Conservation (phyloP, 176 grass and related monocot genomes). For the Phyllostachys edulis region DNA sequence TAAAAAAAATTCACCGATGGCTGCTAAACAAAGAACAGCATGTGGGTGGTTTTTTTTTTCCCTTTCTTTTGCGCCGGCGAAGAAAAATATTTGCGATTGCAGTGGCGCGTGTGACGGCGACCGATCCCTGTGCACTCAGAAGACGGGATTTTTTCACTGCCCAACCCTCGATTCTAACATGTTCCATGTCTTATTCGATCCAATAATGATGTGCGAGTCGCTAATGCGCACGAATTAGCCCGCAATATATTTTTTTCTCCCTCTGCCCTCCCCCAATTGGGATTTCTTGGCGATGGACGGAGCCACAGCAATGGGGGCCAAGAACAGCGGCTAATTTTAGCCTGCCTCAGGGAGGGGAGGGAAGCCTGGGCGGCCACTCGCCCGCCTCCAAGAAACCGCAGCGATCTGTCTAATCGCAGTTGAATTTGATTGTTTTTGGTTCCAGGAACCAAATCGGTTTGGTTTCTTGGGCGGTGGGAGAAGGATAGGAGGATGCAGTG, state of each 20-base stretch:
- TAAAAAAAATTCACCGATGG: not conserved
- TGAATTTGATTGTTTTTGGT: too few relatives aligned
- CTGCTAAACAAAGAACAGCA: not conserved
- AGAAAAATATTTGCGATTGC: not conserved
- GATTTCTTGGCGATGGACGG: conserved; percentile 29
- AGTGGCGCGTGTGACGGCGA: not conserved
- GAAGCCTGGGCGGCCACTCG: conserved; percentile 36
- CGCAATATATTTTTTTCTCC: conserved; percentile 1
- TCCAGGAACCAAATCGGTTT: too few relatives aligned
- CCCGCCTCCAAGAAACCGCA: conserved; percentile 22
- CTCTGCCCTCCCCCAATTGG: not conserved
- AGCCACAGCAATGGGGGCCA: conserved; percentile 46
- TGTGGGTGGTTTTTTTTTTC: not conserved
- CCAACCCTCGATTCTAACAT: not conserved
- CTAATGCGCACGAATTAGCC: conserved; percentile 28
- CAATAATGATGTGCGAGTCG: conserved; percentile 9
- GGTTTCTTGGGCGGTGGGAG: not conserved
- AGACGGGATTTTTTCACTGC: not conserved
- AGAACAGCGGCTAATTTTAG: conserved; percentile 48
- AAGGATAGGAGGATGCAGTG: conserved; percentile 40
- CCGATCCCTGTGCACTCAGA: not conserved
- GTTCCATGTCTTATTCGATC: not conserved
- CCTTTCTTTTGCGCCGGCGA: not conserved
- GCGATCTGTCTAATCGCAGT: conserved; percentile 27
- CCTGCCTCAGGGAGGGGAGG: not conserved